Conservation (phyloP, 352 stramenopile genomes). For the Phytophthora podocarpi region DNA sequence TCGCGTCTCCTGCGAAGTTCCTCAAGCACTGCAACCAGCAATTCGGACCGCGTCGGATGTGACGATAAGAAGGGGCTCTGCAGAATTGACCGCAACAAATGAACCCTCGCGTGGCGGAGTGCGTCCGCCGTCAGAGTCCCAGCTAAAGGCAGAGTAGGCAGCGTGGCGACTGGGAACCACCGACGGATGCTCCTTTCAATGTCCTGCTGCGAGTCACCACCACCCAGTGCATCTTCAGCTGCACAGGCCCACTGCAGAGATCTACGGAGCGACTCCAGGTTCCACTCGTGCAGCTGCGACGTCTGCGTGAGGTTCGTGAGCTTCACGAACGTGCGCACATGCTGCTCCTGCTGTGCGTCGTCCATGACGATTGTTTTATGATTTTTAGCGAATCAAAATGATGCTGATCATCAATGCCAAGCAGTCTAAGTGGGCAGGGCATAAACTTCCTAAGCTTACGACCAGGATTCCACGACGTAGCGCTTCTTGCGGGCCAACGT, state of each 20-base stretch:
- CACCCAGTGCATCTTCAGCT: conserved; percentile 36
- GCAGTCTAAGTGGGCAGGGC: not conserved
- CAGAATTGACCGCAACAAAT: conserved; percentile 51
- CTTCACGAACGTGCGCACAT: conserved; percentile 46
- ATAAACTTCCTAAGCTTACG: conserved; percentile 35
- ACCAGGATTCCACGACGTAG: conserved; percentile 90
- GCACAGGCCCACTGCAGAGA: conserved; percentile 46
- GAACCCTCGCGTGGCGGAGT: conserved; percentile 28
- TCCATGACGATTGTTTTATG: conserved; percentile 7
- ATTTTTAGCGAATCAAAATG: conserved; percentile 23
- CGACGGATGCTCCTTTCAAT: conserved; percentile 31
- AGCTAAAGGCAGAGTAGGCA: conserved; percentile 42
- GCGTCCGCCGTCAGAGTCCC: conserved; percentile 12
- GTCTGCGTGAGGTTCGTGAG: conserved; percentile 59
- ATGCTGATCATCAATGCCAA: no score
- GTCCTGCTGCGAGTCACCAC: conserved; percentile 12
- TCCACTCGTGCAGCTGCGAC: conserved; percentile 54
- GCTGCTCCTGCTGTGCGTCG: conserved; percentile 23
- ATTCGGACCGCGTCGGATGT: conserved; percentile 49
- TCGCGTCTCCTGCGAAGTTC: conserved; percentile 24
- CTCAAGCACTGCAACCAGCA: conserved; percentile 39
- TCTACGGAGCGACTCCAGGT: conserved; percentile 48
- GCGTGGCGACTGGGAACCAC: conserved; percentile 41
- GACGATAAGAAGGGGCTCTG: conserved; percentile 56
- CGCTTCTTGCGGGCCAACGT: conserved; percentile 71